Evolutionary conservation across 345 rosid species (phyloP).

Genomic region (Lepidium aucheri): DNA sequence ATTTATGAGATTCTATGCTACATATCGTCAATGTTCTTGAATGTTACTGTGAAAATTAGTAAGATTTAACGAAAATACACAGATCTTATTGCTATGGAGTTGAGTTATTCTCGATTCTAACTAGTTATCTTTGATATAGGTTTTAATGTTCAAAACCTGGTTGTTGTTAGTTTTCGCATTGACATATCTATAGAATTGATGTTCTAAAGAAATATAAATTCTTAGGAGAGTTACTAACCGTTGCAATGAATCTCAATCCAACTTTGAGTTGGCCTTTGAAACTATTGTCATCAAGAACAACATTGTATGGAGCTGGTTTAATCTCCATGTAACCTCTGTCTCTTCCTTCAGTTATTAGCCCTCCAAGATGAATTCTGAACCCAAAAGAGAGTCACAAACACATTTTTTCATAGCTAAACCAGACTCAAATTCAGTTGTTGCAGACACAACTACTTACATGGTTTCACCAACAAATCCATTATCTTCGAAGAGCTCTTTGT

Average conservation of each 20-base stretch:
- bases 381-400: background rate
- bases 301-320: constrained; percentile 57
- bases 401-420: background rate
- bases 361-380: constrained; percentile 58
- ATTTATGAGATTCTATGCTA: background rate
- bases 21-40: background rate
- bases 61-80: too few relatives aligned
- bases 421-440: background rate
- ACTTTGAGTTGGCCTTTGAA: constrained; percentile 59
- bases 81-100: too few relatives aligned
- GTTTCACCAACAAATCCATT: constrained; percentile 77
- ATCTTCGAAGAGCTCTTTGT: constrained; percentile 39
- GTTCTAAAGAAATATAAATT: background rate
- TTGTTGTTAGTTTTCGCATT: too few relatives aligned
- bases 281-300: constrained; percentile 66
- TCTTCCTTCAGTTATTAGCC: constrained; percentile 55
- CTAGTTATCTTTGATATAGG: too few relatives aligned
- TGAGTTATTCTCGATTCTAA: too few relatives aligned
- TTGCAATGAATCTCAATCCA: constrained; percentile 53
- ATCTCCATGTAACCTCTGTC: constrained; percentile 46
- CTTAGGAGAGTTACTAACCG: constrained; percentile 22
- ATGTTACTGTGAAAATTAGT: background rate
- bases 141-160: too few relatives aligned
- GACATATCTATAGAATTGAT: background rate
- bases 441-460: constrained; percentile 29